A percentile compares a stretch with the other conserved stretches of the same genome.
phyloP scores from a whole-genome alignment of 192 early-diverging fungal genomes.

The Umbelopsis sp. region DNA sequence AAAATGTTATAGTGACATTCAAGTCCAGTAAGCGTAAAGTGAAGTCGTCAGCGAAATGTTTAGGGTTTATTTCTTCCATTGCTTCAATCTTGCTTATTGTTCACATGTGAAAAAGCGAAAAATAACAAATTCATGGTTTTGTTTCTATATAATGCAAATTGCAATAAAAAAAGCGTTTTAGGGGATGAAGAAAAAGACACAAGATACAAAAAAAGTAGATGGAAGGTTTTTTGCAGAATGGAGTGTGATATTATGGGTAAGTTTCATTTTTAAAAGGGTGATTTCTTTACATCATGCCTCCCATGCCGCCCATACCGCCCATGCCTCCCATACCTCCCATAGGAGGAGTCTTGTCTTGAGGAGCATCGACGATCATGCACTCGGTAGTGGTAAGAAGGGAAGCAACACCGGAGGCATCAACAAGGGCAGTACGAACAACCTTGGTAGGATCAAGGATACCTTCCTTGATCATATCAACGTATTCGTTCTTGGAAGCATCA shows the following conservation, averaged over 20 bases:
- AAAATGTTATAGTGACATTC: too few relatives aligned
- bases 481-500: constrained; percentile 90
- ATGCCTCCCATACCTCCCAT: constrained; percentile 78
- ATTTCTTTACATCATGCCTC: constrained; percentile 46
- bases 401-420: constrained; percentile 97
- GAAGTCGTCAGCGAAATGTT: too few relatives aligned
- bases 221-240: not conserved
- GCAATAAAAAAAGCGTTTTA: too few relatives aligned
- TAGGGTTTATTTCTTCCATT: too few relatives aligned
- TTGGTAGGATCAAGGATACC: constrained; percentile 99
- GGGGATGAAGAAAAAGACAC: too few relatives aligned
- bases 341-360: constrained; percentile 62
- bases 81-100: too few relatives aligned
- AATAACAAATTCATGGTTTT: too few relatives aligned
- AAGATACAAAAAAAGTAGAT: too few relatives aligned
- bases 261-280: not conserved
- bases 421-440: constrained; percentile 97
- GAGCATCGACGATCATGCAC: constrained; percentile 97
- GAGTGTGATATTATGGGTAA: not conserved
- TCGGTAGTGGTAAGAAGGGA: constrained; percentile 97
- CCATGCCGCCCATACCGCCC: constrained; percentile 66
- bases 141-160: too few relatives aligned
- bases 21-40: too few relatives aligned
- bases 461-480: constrained; percentile 95
- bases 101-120: too few relatives aligned